These are phyloP conservation scores for Coemansia sp. DNA, from an alignment of 192 early-diverging fungal genomes.

Conservation along the genomic window DNA sequence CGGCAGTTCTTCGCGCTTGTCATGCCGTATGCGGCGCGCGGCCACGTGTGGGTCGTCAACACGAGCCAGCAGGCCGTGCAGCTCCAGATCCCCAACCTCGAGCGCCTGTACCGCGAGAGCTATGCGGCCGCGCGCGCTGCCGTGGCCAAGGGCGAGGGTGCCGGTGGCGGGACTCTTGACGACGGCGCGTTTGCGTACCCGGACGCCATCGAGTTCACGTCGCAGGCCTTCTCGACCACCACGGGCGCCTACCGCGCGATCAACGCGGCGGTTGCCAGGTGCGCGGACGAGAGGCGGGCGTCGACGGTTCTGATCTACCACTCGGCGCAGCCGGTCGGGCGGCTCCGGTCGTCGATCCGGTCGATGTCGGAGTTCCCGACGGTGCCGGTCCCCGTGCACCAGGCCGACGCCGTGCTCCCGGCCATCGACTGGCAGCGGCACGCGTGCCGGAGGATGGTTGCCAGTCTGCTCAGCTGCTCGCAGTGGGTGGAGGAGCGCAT, in stretches of 20 bases:
- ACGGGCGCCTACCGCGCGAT: constrained; percentile 52
- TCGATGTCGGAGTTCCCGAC: constrained; percentile 70
- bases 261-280: constrained; percentile 61
- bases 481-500: constrained; percentile 74
- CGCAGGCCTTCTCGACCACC: constrained; percentile 30
- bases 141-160: not conserved
- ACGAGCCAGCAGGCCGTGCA: constrained; percentile 52
- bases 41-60: constrained; percentile 79
- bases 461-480: constrained; percentile 72
- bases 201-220: constrained; percentile 22
- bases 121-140: constrained; percentile 19
- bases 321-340: constrained; percentile 59
- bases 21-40: constrained; percentile 56
- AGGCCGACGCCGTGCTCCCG: constrained; percentile 70
- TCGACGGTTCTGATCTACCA: constrained; percentile 76
- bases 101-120: constrained; percentile 64
- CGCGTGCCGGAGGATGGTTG: constrained; percentile 69
- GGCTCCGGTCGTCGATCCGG: constrained; percentile 54
- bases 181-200: constrained; percentile 53
- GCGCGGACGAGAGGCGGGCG: constrained; percentile 61
- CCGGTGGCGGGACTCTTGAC: constrained; percentile 10
- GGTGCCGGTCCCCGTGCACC: constrained; percentile 67
- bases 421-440: constrained; percentile 84
- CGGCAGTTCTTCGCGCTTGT: constrained; percentile 69
- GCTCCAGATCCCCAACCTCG: constrained; percentile 72